These are phyloP conservation scores for Tolypocladium inflatum DNA, from an alignment of 2,329 filamentous ascomycete species.

Conservation along the genomic window DNA sequence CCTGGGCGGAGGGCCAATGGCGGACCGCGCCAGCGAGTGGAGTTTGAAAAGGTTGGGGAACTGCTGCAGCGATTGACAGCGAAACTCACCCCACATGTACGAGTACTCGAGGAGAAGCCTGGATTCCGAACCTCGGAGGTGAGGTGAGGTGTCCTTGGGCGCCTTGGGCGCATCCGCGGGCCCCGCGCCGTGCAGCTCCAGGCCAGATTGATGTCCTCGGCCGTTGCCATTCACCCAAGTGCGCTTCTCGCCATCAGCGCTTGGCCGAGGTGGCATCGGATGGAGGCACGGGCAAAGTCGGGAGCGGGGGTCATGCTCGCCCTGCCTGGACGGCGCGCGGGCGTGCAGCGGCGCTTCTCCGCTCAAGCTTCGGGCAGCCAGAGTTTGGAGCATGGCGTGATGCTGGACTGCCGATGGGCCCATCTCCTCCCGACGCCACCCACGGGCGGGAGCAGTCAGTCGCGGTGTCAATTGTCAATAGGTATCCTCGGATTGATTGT, in stretches of 20 bases:
- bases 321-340: background rate
- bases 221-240: background rate
- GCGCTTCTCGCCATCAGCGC: background rate
- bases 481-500: background rate
- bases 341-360: background rate
- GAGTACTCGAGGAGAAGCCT: too few relatives aligned
- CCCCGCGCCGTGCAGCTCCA: background rate
- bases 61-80: background rate
- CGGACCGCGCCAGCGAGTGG: background rate
- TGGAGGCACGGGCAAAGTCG: background rate
- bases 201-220: too few relatives aligned
- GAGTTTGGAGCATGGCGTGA: background rate
- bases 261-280: background rate
- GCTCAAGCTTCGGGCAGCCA: background rate
- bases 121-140: background rate
- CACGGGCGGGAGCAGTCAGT: background rate
- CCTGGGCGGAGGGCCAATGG: background rate
- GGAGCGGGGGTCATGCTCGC: background rate
- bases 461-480: background rate
- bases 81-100: too few relatives aligned
- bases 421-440: background rate
- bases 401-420: background rate
- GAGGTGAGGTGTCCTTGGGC: too few relatives aligned
- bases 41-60: background rate
- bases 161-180: background rate